Conservation (phyloP, 2,329 filamentous ascomycete genomes). For the Penicillium sp. region DNA sequence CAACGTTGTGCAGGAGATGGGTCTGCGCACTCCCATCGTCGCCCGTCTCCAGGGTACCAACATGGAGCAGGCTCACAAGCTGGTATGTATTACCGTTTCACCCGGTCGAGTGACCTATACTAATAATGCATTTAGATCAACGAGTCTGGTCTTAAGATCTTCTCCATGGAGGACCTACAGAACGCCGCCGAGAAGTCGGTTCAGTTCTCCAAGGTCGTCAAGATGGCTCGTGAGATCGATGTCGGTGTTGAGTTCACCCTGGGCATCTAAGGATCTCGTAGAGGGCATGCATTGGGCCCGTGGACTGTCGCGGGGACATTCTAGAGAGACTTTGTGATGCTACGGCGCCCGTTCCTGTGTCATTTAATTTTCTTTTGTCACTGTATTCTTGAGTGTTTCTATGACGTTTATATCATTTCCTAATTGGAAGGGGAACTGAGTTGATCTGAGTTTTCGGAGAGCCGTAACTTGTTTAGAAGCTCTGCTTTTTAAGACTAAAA, state of each 20-base stretch:
- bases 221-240: constrained; percentile 96
- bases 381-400: constrained; percentile 29
- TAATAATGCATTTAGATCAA: constrained; percentile 61
- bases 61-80: constrained; percentile 87
- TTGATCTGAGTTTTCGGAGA: not conserved
- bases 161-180: constrained; percentile 98
- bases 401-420: constrained; percentile 26
- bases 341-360: constrained; percentile 23
- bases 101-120: not conserved
- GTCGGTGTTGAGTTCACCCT: constrained; percentile 94
- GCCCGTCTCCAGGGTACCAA: constrained; percentile 97
- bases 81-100: constrained; percentile 50
- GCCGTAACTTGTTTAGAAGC: not conserved
- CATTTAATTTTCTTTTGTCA: constrained; percentile 29
- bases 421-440: constrained; percentile 20
- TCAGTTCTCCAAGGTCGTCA: constrained; percentile 98
- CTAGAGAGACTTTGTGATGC: constrained; percentile 17
- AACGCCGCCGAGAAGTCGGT: constrained; percentile 96
- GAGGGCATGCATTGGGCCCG: constrained; percentile 16
- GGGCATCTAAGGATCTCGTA: constrained; percentile 68
- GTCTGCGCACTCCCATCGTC: constrained; percentile 95
- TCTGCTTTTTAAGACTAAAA: not conserved
- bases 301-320: constrained; percentile 11
- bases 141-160: constrained; percentile 98
- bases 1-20: constrained; percentile 89